Evolutionary conservation across 225 moss, liverwort and hornwort genomes (phyloP).

Genomic region (Sphagnum tenellum): DNA sequence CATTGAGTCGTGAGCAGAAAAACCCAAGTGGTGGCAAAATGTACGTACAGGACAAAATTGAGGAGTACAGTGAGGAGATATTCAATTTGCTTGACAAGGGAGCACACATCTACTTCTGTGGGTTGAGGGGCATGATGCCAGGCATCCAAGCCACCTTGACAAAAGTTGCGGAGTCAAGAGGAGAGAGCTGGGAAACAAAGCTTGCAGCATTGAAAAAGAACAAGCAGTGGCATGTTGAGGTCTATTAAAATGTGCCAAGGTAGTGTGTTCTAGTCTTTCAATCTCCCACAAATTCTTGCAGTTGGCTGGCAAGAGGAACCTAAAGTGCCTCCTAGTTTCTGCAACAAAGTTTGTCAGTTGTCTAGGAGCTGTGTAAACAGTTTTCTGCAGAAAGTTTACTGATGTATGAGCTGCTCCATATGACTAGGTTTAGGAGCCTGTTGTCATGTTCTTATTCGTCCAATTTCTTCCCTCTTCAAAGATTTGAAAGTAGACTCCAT

Average conservation of each 20-base stretch:
- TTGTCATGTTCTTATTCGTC: no score
- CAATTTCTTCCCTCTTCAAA: no score
- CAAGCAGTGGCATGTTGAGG: slow-evolving; percentile 99
- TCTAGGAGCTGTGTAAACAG: no score
- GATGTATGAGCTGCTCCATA: no score
- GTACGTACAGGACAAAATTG: slow-evolving; percentile 98
- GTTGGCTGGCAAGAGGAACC: no score
- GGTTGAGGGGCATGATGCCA: slow-evolving; percentile 96
- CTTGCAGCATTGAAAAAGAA: slow-evolving; percentile 73
- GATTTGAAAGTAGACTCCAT: no score
- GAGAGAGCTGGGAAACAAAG: slow-evolving; percentile 76
- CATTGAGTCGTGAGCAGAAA: slow-evolving; percentile 79
- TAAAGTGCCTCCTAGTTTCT: no score
- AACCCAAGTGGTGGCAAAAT: slow-evolving; percentile 76
- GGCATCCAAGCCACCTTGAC: slow-evolving; percentile 86
- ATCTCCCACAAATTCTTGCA: no score
- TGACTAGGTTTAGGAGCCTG: no score
- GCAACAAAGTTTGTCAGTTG: no score
- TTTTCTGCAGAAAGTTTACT: no score
- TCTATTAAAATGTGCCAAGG: slow-evolving; percentile 35
- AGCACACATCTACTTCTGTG: slow-evolving; percentile 98
- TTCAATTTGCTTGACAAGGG: slow-evolving; percentile 77
- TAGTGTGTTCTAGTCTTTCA: no score
- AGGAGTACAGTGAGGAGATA: slow-evolving; percentile 78
- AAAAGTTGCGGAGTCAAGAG: slow-evolving; percentile 70